Evolutionary conservation across 352 stramenopile genomes (phyloP).

Genomic region (Thraustochytrium sp.): DNA sequence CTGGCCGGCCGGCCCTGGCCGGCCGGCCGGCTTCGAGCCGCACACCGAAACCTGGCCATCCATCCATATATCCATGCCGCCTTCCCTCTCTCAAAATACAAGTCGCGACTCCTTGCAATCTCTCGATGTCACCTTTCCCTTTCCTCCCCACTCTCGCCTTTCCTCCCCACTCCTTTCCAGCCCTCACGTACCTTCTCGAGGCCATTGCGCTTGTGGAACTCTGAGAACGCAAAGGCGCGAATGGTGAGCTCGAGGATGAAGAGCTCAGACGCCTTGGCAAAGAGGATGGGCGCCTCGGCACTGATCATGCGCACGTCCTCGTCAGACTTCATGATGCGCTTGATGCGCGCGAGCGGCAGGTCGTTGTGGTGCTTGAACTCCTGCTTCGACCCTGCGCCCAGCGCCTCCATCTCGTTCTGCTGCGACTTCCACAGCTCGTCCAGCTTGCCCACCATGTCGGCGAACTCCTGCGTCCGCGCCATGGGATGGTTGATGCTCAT

Average conservation of each 20-base stretch:
- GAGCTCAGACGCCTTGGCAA: constrained; percentile 98
- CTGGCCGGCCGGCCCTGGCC: no score
- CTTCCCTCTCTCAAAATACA: no score
- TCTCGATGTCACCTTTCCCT: no score
- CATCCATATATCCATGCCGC: no score
- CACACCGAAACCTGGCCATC: no score
- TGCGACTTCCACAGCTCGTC: constrained; percentile 41
- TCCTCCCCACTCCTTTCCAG: no score
- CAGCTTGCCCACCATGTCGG: constrained; percentile 35
- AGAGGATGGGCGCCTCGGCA: constrained; percentile 93
- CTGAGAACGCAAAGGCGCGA: constrained; percentile 7
- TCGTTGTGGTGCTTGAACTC: constrained; percentile 99
- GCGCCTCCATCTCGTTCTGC: constrained; percentile 33
- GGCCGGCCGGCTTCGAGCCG: no score
- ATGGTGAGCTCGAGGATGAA: constrained; percentile 97
- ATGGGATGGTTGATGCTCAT: constrained; percentile 40
- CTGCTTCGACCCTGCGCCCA: constrained; percentile 33
- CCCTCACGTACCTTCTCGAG: neutral
- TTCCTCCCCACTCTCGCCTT: no score
- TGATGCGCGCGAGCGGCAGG: constrained; percentile 94
- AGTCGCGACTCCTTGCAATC: no score
- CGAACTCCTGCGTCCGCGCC: constrained; percentile 22
- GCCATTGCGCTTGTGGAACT: constrained; percentile 32
- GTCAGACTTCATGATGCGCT: constrained; percentile 99
- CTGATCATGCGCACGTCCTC: constrained; percentile 97